These are phyloP conservation scores for Crepidotus variabilis DNA, from an alignment of 768 basidiomycete species.

Conservation along the genomic window DNA sequence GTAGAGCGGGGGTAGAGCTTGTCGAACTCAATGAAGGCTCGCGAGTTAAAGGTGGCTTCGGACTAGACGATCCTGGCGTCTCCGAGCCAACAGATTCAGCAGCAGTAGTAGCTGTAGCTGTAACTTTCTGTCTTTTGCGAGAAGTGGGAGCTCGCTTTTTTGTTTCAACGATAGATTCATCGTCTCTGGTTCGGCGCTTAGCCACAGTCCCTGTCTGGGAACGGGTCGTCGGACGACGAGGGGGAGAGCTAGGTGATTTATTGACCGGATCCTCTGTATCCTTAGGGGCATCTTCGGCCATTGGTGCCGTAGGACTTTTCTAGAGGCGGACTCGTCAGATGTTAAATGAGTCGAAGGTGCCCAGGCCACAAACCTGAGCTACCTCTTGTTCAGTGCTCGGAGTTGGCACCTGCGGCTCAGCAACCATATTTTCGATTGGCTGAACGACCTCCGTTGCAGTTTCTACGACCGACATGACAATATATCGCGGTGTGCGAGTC, in stretches of 20 bases:
- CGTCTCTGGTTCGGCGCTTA: conserved; percentile 20
- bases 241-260: conserved; percentile 1
- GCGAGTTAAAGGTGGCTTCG: conserved; percentile 12
- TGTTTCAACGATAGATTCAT: conserved; percentile 12
- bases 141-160: conserved; percentile 15
- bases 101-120: conserved; percentile 4
- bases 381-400: neutral
- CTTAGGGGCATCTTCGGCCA: neutral
- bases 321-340: conserved; percentile 1
- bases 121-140: conserved; percentile 20
- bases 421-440: neutral
- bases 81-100: conserved; percentile 3
- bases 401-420: neutral
- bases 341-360: neutral
- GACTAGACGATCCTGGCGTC: conserved; percentile 12
- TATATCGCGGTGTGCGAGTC: neutral
- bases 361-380: neutral
- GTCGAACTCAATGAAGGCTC: conserved; percentile 9
- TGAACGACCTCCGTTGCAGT: neutral
- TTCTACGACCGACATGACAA: neutral
- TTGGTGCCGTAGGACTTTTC: neutral
- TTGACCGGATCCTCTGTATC: neutral
- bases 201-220: conserved; percentile 22
- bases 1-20: conserved; percentile 1
- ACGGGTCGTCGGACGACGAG: conserved; percentile 21